These are phyloP conservation scores for Paramyrothecium sp. DNA, from an alignment of 2,329 filamentous ascomycete genomes.

Conservation along the genomic window DNA sequence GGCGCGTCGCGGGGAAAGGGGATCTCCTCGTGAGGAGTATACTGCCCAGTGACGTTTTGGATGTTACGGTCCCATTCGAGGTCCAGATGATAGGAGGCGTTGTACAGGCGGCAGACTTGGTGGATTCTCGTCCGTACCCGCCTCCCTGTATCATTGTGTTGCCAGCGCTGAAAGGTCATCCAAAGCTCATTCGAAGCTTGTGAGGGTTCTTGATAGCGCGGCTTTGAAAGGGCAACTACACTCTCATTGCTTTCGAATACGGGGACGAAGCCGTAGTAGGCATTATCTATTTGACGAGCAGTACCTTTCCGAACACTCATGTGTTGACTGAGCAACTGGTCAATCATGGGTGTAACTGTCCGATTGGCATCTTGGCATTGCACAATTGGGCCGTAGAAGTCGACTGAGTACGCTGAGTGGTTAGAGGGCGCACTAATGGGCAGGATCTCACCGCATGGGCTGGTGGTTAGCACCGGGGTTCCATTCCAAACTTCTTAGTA, in stretches of 20 bases:
- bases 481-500: not conserved
- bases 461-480: not conserved
- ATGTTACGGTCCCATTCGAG: slow-evolving; percentile 4
- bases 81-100: slow-evolving; percentile 3
- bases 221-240: slow-evolving; percentile 2
- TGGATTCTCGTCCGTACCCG: not conserved
- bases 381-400: not conserved
- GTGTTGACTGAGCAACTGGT: slow-evolving; percentile 1
- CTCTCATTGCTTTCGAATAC: not conserved
- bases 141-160: not conserved
- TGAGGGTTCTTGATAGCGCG: slow-evolving; percentile 5
- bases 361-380: not conserved
- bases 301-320: slow-evolving; percentile 4
- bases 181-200: slow-evolving; percentile 4
- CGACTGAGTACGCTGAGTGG: not conserved
- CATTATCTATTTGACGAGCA: slow-evolving; percentile 1
- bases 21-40: slow-evolving; percentile 1
- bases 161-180: slow-evolving; percentile 7
- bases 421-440: not conserved
- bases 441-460: not conserved
- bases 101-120: slow-evolving; percentile 5
- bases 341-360: not conserved
- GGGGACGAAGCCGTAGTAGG: slow-evolving; percentile 6
- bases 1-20: slow-evolving; percentile 1
- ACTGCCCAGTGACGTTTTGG: slow-evolving; percentile 3